Percentiles rank a stretch among this genome's conserved stretches.
Conservation (phyloP, 192 early-diverging fungal species). For the Umbelopsis sp. region DNA sequence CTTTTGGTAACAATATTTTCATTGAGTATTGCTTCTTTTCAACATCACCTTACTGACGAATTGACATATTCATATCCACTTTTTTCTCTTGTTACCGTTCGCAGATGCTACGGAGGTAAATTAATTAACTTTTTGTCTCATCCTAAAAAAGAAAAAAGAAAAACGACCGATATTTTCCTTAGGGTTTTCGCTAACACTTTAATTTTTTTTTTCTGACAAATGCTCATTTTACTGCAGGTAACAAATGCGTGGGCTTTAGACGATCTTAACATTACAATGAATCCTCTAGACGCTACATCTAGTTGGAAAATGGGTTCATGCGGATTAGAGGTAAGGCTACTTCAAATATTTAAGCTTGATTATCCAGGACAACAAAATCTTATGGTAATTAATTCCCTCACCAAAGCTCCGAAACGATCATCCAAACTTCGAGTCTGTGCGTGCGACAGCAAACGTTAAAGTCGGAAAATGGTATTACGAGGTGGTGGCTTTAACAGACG, state of each 20-base stretch:
- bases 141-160: neutral
- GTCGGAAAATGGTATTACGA: conserved; percentile 76
- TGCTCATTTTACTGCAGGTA: neutral
- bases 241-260: neutral
- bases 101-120: neutral
- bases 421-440: conserved; percentile 77
- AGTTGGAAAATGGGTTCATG: conserved; percentile 56
- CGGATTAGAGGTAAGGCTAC: conserved; percentile 43
- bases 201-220: neutral
- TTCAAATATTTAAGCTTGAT: neutral
- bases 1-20: conserved; percentile 39
- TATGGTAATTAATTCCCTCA: neutral
- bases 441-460: conserved; percentile 54
- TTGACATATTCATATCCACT: no score
- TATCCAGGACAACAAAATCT: neutral
- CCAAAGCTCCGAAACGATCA: conserved; percentile 74
- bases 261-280: conserved; percentile 51
- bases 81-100: neutral
- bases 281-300: conserved; percentile 55
- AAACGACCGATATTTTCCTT: conserved; percentile 18
- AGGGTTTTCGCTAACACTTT: neutral
- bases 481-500: conserved; percentile 60
- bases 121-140: neutral
- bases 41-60: neutral
- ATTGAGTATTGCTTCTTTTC: neutral